Evolutionary conservation across 345 rosid species (phyloP).

Genomic region (Populus tremula): DNA sequence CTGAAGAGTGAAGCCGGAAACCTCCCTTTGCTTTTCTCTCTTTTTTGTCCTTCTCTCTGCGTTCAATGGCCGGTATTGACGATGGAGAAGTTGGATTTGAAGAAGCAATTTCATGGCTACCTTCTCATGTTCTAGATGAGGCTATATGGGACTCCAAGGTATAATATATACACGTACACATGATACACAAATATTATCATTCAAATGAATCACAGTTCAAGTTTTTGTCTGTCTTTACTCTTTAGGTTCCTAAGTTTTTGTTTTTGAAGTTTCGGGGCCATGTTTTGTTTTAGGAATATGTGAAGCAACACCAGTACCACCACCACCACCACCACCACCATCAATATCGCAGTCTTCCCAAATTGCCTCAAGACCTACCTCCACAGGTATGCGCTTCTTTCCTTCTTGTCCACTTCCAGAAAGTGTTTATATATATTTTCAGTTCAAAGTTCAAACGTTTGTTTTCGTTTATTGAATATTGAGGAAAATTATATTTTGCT

Average conservation of each 20-base stretch:
- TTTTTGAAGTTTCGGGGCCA: background rate
- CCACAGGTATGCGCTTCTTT: slow-evolving; percentile 14
- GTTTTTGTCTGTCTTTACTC: background rate
- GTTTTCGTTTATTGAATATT: too few species aligned
- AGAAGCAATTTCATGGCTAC: slow-evolving; percentile 47
- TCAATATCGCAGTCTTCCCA: slow-evolving; percentile 12
- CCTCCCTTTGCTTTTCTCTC: background rate
- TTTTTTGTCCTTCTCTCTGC: background rate
- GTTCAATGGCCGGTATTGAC: slow-evolving; percentile 23
- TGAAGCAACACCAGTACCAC: background rate
- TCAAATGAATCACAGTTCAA: background rate
- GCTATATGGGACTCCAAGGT: slow-evolving; percentile 36
- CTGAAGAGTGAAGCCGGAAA: background rate
- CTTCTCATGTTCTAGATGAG: slow-evolving; percentile 50
- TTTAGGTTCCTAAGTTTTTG: too few species aligned
- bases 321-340: background rate
- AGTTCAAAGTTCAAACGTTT: too few species aligned
- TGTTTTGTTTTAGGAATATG: slow-evolving; percentile 13
- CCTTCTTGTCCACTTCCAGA: background rate
- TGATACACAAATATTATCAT: background rate
- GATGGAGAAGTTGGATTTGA: slow-evolving; percentile 45
- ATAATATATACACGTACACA: too few species aligned
- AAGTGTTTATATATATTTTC: too few species aligned
- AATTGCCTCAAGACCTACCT: slow-evolving; percentile 20
- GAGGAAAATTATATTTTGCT: too few species aligned